Evolutionary conservation across 192 early-diverging fungal genomes (phyloP).

Genomic region (Neocallimastix lanati): DNA sequence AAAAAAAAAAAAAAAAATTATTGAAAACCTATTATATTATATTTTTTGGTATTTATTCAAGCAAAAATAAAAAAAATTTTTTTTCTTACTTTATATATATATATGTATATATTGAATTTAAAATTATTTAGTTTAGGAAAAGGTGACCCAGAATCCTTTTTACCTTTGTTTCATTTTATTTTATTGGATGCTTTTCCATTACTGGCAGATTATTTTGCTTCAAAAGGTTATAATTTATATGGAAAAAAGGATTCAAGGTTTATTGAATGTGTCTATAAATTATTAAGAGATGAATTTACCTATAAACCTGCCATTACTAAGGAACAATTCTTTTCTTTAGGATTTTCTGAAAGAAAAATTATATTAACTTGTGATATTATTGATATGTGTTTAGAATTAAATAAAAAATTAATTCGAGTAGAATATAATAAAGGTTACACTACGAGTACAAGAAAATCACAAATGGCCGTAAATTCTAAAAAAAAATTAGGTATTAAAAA

Average conservation of each 20-base stretch:
- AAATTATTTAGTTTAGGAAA: not conserved
- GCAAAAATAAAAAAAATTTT: no score
- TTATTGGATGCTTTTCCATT: conserved; percentile 22
- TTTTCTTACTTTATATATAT: no score
- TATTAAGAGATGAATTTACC: conserved; percentile 27
- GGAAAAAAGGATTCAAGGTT: conserved; percentile 31
- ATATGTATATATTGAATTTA: no score
- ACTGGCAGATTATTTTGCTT: conserved; percentile 16
- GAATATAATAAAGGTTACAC: not conserved
- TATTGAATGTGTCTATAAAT: conserved; percentile 16
- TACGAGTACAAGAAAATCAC: not conserved
- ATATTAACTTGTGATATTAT: not conserved
- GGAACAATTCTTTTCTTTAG: conserved; percentile 18
- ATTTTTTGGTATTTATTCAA: no score
- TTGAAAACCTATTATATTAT: no score
- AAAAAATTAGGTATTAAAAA: no score
- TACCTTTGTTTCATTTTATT: conserved; percentile 34
- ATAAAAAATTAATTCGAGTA: not conserved
- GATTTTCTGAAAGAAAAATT: conserved; percentile 5
- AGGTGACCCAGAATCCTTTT: conserved; percentile 23
- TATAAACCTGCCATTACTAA: conserved; percentile 23
- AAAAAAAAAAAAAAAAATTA: no score
- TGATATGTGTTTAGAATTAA: not conserved
- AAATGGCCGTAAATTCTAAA: no score
- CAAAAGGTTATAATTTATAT: conserved; percentile 16